Evolutionary conservation across 257 asterid species (phyloP).

Genomic region (Nicotiana sylvestris): DNA sequence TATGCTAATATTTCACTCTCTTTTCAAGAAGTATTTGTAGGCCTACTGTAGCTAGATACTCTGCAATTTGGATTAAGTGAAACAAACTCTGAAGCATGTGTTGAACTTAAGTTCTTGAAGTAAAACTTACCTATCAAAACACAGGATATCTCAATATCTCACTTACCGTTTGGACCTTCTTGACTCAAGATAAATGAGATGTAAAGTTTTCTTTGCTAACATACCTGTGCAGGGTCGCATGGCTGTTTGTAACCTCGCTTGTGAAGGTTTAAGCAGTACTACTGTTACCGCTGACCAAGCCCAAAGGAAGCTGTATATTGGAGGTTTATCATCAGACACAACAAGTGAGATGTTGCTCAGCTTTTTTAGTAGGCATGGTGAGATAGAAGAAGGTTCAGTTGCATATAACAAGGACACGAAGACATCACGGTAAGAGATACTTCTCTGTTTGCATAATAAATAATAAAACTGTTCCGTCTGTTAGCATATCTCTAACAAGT

Average conservation of each 20-base stretch:
- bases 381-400: slow-evolving; percentile 89
- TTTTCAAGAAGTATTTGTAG: neutral
- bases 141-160: neutral
- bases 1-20: neutral
- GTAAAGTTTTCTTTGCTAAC: neutral
- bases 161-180: neutral
- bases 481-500: slow-evolving; percentile 24
- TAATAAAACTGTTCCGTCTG: neutral
- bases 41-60: neutral
- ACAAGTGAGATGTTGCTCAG: slow-evolving; percentile 69
- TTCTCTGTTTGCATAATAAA: slow-evolving; percentile 11
- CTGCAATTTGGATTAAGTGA: neutral
- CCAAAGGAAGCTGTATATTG: slow-evolving; percentile 77
- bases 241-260: slow-evolving; percentile 88
- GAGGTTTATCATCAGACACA: slow-evolving; percentile 75
- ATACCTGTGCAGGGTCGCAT: slow-evolving; percentile 65
- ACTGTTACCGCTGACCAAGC: slow-evolving; percentile 51
- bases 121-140: neutral
- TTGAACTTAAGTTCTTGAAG: neutral
- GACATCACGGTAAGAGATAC: slow-evolving; percentile 57
- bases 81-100: neutral
- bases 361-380: slow-evolving; percentile 63
- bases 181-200: neutral
- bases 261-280: slow-evolving; percentile 43
- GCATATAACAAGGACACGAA: slow-evolving; percentile 77